These are phyloP conservation scores for Geranomyces michiganensis DNA, from an alignment of 192 early-diverging fungal species.

Conservation along the genomic window DNA sequence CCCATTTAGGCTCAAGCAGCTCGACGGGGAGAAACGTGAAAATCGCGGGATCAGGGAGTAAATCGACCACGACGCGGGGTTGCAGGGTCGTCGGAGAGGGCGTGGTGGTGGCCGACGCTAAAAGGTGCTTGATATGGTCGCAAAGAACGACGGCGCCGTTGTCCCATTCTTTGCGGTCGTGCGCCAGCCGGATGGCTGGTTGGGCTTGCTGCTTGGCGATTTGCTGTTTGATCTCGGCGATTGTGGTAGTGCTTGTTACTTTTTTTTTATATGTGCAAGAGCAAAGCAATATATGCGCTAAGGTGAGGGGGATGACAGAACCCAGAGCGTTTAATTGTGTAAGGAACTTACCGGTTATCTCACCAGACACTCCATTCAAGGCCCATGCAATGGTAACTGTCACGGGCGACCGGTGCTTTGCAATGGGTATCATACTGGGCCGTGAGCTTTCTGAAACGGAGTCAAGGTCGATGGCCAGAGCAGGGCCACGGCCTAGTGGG, in stretches of 20 bases:
- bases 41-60: constrained; percentile 2
- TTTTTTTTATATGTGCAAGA: not conserved
- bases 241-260: not conserved
- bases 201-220: not conserved
- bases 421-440: no score
- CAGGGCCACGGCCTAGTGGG: no score
- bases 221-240: not conserved
- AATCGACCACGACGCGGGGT: not conserved
- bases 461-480: no score
- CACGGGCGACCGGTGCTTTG: no score
- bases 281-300: no score
- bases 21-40: constrained; percentile 15
- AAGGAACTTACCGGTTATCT: no score
- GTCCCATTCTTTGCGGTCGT: not conserved
- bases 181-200: not conserved
- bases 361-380: no score
- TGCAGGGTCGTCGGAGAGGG: not conserved
- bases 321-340: no score
- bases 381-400: no score
- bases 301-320: no score
- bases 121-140: not conserved
- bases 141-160: not conserved
- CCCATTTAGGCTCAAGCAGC: constrained; percentile 20
- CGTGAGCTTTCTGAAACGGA: no score
- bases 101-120: not conserved